Evolutionary conservation across 2,329 filamentous ascomycete genomes (phyloP).

Genomic region (Pseudogymnoascus sp.): DNA sequence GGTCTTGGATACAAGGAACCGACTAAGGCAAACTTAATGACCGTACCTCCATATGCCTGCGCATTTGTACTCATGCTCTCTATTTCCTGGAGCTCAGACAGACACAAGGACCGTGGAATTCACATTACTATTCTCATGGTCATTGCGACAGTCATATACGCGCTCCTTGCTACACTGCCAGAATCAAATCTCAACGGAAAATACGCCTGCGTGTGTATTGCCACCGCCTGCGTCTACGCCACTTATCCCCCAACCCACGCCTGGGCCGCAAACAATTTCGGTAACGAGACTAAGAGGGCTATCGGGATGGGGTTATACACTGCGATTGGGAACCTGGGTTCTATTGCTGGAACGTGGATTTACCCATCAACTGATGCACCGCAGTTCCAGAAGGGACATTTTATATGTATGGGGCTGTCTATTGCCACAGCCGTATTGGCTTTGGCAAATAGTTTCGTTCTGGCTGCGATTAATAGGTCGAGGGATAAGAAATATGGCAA

Average conservation of each 20-base stretch:
- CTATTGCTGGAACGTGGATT: constrained; percentile 16
- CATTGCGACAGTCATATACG: constrained; percentile 11
- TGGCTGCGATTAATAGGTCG: constrained; percentile 12
- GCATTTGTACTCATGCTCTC: constrained; percentile 4
- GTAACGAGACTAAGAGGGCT: constrained; percentile 19
- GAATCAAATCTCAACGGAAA: constrained; percentile 15
- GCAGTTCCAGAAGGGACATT: constrained; percentile 15
- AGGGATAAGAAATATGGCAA: constrained; percentile 14
- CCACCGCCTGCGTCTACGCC: constrained; percentile 19
- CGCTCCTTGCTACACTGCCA: constrained; percentile 14
- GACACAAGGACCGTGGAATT: constrained; percentile 15
- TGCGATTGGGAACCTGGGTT: constrained; percentile 21
- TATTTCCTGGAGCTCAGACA: constrained; percentile 17
- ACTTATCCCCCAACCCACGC: constrained; percentile 16
- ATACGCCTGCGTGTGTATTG: constrained; percentile 13
- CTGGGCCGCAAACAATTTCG: constrained; percentile 21
- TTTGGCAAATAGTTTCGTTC: constrained; percentile 11
- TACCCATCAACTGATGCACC: constrained; percentile 19
- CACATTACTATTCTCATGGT: constrained; percentile 16
- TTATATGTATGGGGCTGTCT: constrained; percentile 12
- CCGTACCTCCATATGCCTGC: constrained; percentile 11
- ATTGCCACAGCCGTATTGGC: constrained; percentile 12
- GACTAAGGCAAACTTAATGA: constrained; percentile 18
- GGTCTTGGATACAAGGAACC: constrained; percentile 15
- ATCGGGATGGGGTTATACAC: constrained; percentile 16